Conservation (phyloP, 805 yeast genomes). For the Candida corydali region DNA sequence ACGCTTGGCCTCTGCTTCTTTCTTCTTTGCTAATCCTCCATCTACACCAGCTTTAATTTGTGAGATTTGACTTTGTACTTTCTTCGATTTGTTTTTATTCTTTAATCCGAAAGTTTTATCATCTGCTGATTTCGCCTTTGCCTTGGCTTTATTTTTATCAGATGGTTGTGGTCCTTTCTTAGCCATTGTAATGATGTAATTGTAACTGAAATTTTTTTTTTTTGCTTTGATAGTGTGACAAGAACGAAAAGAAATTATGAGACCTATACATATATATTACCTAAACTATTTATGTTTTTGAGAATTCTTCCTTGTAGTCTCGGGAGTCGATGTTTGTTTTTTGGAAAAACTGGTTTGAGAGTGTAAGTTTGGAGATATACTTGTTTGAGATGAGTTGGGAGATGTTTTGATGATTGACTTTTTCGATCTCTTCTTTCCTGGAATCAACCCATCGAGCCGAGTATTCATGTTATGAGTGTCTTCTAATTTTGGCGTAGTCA, state of each 20-base stretch:
- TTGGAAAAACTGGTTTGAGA: background rate
- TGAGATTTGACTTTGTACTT: slow-evolving; percentile 66
- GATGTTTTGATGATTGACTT: slow-evolving; percentile 9
- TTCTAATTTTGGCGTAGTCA: slow-evolving; percentile 1
- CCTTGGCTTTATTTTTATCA: slow-evolving; percentile 64
- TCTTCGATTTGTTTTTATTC: slow-evolving; percentile 90
- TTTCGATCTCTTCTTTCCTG: slow-evolving; percentile 21
- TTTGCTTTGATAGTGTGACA: slow-evolving; percentile 2
- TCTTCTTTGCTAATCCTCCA: slow-evolving; percentile 55
- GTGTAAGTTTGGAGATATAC: slow-evolving; percentile 13
- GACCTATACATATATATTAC: background rate
- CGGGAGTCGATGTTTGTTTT: background rate
- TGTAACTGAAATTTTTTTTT: background rate
- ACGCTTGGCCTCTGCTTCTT: slow-evolving; percentile 69
- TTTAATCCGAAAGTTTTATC: slow-evolving; percentile 94
- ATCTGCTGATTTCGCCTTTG: slow-evolving; percentile 59
- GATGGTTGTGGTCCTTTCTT: slow-evolving; percentile 53
- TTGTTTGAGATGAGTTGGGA: slow-evolving; percentile 4
- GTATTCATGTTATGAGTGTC: slow-evolving; percentile 14
- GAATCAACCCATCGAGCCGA: slow-evolving; percentile 23
- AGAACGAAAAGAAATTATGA: background rate
- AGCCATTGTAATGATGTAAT: slow-evolving; percentile 58
- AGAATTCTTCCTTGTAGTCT: background rate
- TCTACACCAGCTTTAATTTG: slow-evolving; percentile 41
- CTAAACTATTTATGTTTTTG: background rate